Conservation (phyloP, 441 rosid species). For the Hypseocharis bilobata region DNA sequence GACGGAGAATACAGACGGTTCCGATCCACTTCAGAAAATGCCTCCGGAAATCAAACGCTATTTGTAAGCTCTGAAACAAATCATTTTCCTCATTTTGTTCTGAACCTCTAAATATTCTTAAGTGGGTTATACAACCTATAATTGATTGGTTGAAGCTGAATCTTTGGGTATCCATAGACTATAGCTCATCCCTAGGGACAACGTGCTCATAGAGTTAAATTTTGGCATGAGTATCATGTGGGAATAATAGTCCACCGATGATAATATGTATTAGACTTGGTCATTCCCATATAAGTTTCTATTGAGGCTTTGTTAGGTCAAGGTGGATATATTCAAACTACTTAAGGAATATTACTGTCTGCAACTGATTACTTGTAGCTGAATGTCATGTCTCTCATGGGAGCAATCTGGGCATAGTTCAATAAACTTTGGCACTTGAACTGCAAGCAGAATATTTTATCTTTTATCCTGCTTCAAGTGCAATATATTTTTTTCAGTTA, state of each 20-base stretch:
- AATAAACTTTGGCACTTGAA: too few species aligned
- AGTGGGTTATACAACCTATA: background rate
- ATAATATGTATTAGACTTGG: background rate
- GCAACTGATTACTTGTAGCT: background rate
- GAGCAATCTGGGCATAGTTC: too few species aligned
- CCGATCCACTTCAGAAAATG: constrained; percentile 67
- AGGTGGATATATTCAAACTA: background rate
- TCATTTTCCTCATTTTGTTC: background rate
- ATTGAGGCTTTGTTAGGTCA: background rate
- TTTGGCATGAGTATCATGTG: background rate
- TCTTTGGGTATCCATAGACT: background rate
- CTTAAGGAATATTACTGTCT: too few species aligned
- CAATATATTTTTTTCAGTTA: background rate
- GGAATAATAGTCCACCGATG: background rate
- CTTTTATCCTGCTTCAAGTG: background rate
- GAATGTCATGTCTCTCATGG: background rate
- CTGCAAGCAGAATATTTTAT: too few species aligned
- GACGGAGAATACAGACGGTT: constrained; percentile 45
- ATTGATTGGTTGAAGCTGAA: background rate
- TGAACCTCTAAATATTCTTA: background rate
- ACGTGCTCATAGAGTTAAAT: background rate
- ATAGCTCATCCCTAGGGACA: background rate
- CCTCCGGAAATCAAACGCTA: constrained; percentile 83
- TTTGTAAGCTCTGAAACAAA: constrained; percentile 49
- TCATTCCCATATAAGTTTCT: background rate